Evolutionary conservation across 805 yeast genomes (phyloP), one percentile per base, ranked within the genome.

Genomic region (Candida ipomoeae): DNA sequence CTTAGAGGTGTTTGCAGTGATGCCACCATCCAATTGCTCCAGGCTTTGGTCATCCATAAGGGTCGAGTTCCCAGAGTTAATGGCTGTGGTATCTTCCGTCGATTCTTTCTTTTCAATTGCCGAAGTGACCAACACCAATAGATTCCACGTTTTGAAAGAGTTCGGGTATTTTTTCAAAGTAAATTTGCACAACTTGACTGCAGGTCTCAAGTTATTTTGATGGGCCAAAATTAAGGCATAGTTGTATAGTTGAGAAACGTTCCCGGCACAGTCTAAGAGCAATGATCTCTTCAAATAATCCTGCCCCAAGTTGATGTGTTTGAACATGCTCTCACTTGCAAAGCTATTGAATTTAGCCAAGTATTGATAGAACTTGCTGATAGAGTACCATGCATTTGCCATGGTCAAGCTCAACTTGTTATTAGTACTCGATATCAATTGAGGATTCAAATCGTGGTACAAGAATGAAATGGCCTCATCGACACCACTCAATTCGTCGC

Each of bases 81-180:
- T n/a, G 8, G 36, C 44, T 11, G 41, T 26, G 47, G 42, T 41
- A 40, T 41, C 51, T 7, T 46, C 51, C 15, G 56, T 61, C 2
- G 62, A 57, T 31, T 58, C 51, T 44, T 72, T 74, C 51, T 78
- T 81, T 49, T 85, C 88, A 37, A 77, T 75, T 0, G 84, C 77
- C 0, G 91, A 79, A 31, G 83, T 71, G n/a, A 86, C 65, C 50
- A 87, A 73, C 0, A 83, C 79, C 38, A 87, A 68, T 55, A 88
- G 67, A 61, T 87, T 87, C 83, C 92, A 83, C 6, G 83, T 77
- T 57, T 77, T 78, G 58, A 83, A 72, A 45, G 81, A 77, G 39
- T 78, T 78, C 0, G 87, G 85, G 49, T 73, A 73, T 38, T 71
- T 65, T 41, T 74, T 79, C 51, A 83, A 67, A 4, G 80, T 71